These are phyloP conservation scores for Corchorus olitorius DNA, from an alignment of 345 rosid species.

Conservation along the genomic window DNA sequence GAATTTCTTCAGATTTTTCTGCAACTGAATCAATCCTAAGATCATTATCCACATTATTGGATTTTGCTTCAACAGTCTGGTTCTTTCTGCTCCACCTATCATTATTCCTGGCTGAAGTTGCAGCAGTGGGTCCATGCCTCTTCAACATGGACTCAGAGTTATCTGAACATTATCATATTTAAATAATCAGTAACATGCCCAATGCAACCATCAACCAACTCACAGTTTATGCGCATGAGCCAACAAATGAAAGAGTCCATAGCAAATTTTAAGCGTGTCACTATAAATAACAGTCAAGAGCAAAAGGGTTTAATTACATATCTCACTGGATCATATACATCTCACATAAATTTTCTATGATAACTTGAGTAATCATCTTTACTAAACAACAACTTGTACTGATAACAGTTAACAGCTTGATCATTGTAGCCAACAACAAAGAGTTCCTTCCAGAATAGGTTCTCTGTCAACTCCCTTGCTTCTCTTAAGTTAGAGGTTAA, in stretches of 20 bases:
- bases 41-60: slow-evolving; percentile 34
- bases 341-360: neutral
- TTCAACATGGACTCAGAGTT: slow-evolving; percentile 36
- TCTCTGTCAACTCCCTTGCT: neutral
- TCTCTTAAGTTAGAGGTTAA: neutral
- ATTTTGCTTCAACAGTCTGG: slow-evolving; percentile 26
- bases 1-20: slow-evolving; percentile 53
- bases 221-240: neutral
- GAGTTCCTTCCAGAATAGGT: neutral
- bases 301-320: neutral
- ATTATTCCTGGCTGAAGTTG: slow-evolving; percentile 31
- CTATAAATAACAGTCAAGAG: neutral
- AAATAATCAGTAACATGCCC: slow-evolving; percentile 5
- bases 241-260: slow-evolving; percentile 10
- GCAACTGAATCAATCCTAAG: slow-evolving; percentile 24
- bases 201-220: neutral
- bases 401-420: slow-evolving; percentile 5
- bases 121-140: slow-evolving; percentile 30
- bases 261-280: neutral
- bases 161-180: slow-evolving; percentile 43
- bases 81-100: slow-evolving; percentile 30
- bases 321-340: neutral
- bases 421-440: slow-evolving; percentile 3
- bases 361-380: slow-evolving; percentile 7
- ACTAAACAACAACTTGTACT: neutral